Percentiles rank a stretch among this genome's conserved stretches.
phyloP scores from a whole-genome alignment of 768 basidiomycete genomes.

The Pleurotus pulmonarius region DNA sequence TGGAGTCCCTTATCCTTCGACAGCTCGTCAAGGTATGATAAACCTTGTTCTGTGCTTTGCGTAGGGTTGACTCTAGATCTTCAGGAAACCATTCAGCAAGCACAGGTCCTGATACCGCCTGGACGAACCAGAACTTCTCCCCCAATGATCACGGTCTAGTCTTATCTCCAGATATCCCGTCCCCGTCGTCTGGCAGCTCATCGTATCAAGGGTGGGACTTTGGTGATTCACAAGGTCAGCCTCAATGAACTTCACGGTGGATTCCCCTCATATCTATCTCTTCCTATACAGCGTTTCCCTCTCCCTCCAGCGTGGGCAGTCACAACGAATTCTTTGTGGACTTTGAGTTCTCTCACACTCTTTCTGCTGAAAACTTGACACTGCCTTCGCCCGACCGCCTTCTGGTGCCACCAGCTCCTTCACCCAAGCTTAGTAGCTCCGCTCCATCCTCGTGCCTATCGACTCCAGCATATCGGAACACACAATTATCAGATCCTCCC shows the following conservation, averaged over 20 bases:
- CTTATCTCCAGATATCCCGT: background rate
- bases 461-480: constrained; percentile 7
- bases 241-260: background rate
- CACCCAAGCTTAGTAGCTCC: constrained; percentile 9
- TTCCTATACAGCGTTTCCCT: background rate
- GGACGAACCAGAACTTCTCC: background rate
- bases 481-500: background rate
- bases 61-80: background rate
- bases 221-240: constrained; percentile 3
- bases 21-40: background rate
- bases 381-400: background rate
- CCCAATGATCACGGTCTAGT: background rate
- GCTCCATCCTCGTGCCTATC: constrained; percentile 14
- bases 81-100: no score
- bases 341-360: constrained; percentile 7
- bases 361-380: constrained; percentile 3
- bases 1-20: background rate
- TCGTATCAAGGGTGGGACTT: background rate
- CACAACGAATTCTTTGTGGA: constrained; percentile 5
- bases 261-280: no score
- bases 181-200: background rate
- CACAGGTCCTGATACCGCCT: background rate
- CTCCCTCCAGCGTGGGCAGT: constrained; percentile 3
- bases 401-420: background rate
- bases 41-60: background rate